Evolutionary conservation across 2,329 filamentous ascomycete species (phyloP).

Genomic region (Aureobasidium subglaciale): DNA sequence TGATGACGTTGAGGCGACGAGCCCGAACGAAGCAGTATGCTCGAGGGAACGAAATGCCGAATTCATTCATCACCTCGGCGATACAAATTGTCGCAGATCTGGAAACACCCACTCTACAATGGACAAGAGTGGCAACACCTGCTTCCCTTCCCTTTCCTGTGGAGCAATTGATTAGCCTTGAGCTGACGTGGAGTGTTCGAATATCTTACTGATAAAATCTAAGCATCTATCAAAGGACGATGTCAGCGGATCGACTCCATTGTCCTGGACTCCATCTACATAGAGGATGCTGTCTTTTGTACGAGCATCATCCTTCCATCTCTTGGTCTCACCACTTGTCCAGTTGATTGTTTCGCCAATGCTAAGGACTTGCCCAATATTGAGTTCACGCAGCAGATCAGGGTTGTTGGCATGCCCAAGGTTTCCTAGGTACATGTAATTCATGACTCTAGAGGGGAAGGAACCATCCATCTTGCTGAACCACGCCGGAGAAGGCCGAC

Average conservation of each 20-base stretch:
- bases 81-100: constrained; percentile 96
- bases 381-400: constrained; percentile 67
- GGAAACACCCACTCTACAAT: constrained; percentile 93
- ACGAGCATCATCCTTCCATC: constrained; percentile 10
- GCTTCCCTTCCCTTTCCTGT: constrained; percentile 70
- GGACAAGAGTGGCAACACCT: constrained; percentile 80
- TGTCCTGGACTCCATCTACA: constrained; percentile 86
- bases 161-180: constrained; percentile 17
- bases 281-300: constrained; percentile 56
- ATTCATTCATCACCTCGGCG: constrained; percentile 88
- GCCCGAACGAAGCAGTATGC: constrained; percentile 97
- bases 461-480: constrained; percentile 79
- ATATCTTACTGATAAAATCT: constrained; percentile 78
- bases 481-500: constrained; percentile 66
- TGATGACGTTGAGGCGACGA: constrained; percentile 89
- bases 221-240: constrained; percentile 80
- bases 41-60: constrained; percentile 75
- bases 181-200: background rate
- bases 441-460: constrained; percentile 77
- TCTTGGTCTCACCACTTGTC: constrained; percentile 55
- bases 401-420: constrained; percentile 91
- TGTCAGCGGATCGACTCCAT: constrained; percentile 87
- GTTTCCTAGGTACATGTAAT: constrained; percentile 96
- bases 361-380: constrained; percentile 81
- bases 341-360: constrained; percentile 85